A percentile compares a stretch with the other conserved stretches of the same genome.
These are phyloP conservation scores for Avena insularis DNA, from an alignment of 176 grass and related monocot genomes.

Conservation along the genomic window DNA sequence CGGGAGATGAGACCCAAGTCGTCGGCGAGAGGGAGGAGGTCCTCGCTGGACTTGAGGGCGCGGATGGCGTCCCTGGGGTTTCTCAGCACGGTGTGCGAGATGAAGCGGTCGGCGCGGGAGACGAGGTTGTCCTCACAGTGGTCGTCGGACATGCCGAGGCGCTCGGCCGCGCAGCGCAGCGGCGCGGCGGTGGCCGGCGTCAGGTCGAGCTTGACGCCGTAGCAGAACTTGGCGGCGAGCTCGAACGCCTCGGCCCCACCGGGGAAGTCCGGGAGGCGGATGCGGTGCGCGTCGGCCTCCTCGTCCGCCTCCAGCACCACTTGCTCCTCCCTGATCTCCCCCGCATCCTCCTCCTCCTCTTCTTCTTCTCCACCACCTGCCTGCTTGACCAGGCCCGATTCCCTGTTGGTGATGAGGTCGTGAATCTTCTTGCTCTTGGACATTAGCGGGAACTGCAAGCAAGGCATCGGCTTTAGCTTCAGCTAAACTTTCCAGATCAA, in stretches of 20 bases:
- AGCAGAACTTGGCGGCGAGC: constrained; percentile 96
- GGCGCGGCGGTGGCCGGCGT: constrained; percentile 70
- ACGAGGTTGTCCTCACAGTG: constrained; percentile 88
- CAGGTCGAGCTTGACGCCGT: constrained; percentile 93
- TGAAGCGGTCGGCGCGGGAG: constrained; percentile 74
- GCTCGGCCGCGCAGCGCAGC: constrained; percentile 85
- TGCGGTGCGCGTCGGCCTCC: constrained; percentile 72
- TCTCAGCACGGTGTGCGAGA: constrained; percentile 66
- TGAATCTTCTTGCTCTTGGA: constrained; percentile 93
- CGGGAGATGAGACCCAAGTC: constrained; percentile 69
- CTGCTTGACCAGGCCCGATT: constrained; percentile 31
- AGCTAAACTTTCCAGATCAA: constrained; percentile 22
- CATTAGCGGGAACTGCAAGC: constrained; percentile 94
- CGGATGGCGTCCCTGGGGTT: constrained; percentile 80
- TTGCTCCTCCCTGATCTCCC: constrained; percentile 60
- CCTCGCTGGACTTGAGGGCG: constrained; percentile 85
- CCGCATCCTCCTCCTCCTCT: constrained; percentile 40
- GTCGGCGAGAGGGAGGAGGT: constrained; percentile 69
- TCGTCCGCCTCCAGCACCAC: constrained; percentile 64
- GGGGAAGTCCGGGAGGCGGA: constrained; percentile 79
- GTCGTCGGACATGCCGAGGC: constrained; percentile 84
- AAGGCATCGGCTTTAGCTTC: constrained; percentile 38
- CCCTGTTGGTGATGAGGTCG: constrained; percentile 67
- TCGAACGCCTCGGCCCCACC: constrained; percentile 85
- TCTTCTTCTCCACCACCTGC: background rate